Evolutionary conservation across 495 filamentous ascomycete genomes (phyloP), one percentile per base, ranked within the genome.

Genomic region (Astrothelium subdiscretum): DNA sequence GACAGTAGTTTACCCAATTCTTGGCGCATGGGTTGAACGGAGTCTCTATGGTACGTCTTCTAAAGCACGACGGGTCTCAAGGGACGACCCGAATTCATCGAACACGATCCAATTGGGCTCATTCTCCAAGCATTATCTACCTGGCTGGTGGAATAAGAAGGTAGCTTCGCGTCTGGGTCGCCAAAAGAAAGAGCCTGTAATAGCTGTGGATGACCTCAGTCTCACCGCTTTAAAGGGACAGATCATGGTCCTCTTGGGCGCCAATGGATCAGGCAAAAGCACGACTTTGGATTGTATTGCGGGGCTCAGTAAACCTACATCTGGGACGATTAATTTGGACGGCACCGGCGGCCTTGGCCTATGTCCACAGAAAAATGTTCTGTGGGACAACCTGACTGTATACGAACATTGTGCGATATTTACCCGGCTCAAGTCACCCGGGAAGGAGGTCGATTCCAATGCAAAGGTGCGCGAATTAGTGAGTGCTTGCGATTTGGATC

Each of bases 251-350:
- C 75, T 96, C 1, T 79, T 96, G 1, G 90, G 91, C 20, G 89
- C 90, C 2, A 96, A 96, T 71, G 91, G 90, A 51, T 87, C 83
- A 61, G 91, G 91, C 58, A 95, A 96, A 72, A 87, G 83, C 54
- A 96, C 91, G 0, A 94, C 91, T 0, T 80, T 96, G 11, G 89
- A 96, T 65, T 84, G 86, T 13, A 89, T 96, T 60, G 88, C 89
- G 42, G 91, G 91, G 0, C 80, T 90, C 31, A 85, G 84, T 61
- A 85, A 83, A 61, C 74, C 91, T 18, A 86, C 86, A 0, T 81
- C 78, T 57, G 90, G 91, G 2, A 76, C 76, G 3, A 91, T 95
- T 67, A 82, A 77, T 18, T 82, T 94, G 31, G 82, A 86, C 66
- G 85, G 82, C 3, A 84, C 80, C 26, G 87, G 89, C 6, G 87